Conservation (phyloP, 495 filamentous ascomycete species). For the Xylaria scruposa region DNA sequence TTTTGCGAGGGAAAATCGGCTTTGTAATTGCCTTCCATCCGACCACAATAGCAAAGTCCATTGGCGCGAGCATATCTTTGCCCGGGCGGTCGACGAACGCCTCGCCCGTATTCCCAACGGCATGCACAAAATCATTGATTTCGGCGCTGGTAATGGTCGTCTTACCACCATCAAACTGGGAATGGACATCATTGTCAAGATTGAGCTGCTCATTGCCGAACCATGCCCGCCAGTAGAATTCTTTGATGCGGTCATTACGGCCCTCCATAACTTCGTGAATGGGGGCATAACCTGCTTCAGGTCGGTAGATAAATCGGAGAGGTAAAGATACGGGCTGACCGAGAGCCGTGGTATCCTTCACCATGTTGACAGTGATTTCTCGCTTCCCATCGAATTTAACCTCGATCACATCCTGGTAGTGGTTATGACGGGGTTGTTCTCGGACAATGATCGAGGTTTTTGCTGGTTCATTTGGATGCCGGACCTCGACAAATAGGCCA, state of each 20-base stretch:
- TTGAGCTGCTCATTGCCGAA: constrained; percentile 87
- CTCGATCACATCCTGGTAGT: constrained; percentile 83
- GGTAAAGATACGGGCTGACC: constrained; percentile 79
- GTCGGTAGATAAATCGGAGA: constrained; percentile 88
- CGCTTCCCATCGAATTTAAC: constrained; percentile 74
- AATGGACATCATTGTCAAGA: constrained; percentile 81
- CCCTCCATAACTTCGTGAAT: constrained; percentile 94
- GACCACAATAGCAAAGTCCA: constrained; percentile 99
- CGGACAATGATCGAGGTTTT: constrained; percentile 83
- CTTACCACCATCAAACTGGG: constrained; percentile 86
- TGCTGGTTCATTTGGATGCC: constrained; percentile 74
- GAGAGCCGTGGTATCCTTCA: constrained; percentile 86
- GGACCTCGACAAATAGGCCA: constrained; percentile 88
- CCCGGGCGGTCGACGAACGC: constrained; percentile 98
- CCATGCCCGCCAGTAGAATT: constrained; percentile 97
- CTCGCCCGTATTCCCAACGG: constrained; percentile 96
- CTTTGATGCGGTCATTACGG: constrained; percentile 95
- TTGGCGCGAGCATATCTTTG: constrained; percentile 93
- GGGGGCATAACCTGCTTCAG: constrained; percentile 92
- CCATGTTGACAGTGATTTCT: constrained; percentile 83
- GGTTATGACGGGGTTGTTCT: constrained; percentile 63
- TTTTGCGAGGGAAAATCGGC: constrained; percentile 93
- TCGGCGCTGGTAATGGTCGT: constrained; percentile 85
- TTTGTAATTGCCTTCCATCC: constrained; percentile 99
- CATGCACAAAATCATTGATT: constrained; percentile 98